Base-by-base conservation (phyloP, 345 rosid genomes). In the Hirschfeldia incana region DNA sequence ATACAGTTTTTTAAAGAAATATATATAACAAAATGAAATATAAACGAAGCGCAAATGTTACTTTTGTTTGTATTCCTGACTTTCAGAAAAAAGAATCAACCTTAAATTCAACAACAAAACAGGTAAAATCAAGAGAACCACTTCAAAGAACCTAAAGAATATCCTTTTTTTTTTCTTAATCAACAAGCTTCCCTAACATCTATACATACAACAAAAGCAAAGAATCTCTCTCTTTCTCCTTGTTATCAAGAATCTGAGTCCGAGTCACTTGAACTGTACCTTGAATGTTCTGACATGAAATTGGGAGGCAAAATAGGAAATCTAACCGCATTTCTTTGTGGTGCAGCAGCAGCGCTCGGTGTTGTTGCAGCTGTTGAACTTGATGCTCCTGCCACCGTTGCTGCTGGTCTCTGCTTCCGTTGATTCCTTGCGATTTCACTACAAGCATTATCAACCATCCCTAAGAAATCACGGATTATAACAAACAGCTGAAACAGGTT, bases 371-470 rank as follows among this genome's bases (percentile, higher is more conserved):
- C 57, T 51, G 75, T n/a, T 36, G 79, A 74, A 74, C 15, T 63
- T 28, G 78, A 74, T 63, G 71, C 64, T 53, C 39, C 79, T 13
- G 64, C 71, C 26, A 62, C 81, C 4, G 83, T 30, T 53, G 84
- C 4, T 21, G 83, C 58, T 0, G 86, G 71, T 71, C 73, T 83
- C 80, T 81, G 87, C 67, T 72, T 86, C 76, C 85, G 91, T 81
- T 86, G 81, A 65, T 84, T 88, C 83, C 94, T 82, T 37, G 97
- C 84, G 44, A 92, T 87, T 53, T 88, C 89, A 3, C 88, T 72
- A 73, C 97, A 92, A 0, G 80, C 97, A 8, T 84, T 82, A 84
- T 94, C 98, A 8, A 92, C 98, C 97, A 87, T 90, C 4, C 81
- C 78, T 16, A 94, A 84, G 70, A 94, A 94, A 71, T 94, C 92